These are phyloP conservation scores for Hymenoscyphus fructigenus DNA, from an alignment of 2,329 filamentous ascomycete species.

Conservation along the genomic window DNA sequence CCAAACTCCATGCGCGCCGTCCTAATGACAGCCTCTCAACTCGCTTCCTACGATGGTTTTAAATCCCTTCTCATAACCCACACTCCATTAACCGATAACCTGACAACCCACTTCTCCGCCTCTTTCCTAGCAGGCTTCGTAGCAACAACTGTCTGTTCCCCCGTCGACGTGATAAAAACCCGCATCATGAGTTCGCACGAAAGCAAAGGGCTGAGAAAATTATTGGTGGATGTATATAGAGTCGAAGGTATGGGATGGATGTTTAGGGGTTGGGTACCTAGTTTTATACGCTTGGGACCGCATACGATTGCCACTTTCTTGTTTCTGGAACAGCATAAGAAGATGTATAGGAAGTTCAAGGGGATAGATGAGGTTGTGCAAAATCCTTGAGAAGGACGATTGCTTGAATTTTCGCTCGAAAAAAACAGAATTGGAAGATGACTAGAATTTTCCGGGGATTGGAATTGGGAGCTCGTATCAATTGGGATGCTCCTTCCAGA, in stretches of 20 bases:
- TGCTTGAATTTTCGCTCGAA: too few relatives aligned
- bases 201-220: slow-evolving; percentile 51
- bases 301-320: slow-evolving; percentile 87
- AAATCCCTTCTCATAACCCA: slow-evolving; percentile 67
- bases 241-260: slow-evolving; percentile 77
- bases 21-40: slow-evolving; percentile 84
- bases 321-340: slow-evolving; percentile 85
- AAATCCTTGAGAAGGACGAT: slow-evolving; percentile 3
- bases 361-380: slow-evolving; percentile 29
- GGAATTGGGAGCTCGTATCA: too few relatives aligned
- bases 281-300: slow-evolving; percentile 64
- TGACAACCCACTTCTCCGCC: slow-evolving; percentile 76
- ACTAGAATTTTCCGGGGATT: too few relatives aligned
- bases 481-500: not conserved
- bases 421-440: too few relatives aligned
- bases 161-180: slow-evolving; percentile 88
- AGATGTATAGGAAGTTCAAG: slow-evolving; percentile 61
- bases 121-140: slow-evolving; percentile 78
- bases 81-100: slow-evolving; percentile 64
- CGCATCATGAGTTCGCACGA: slow-evolving; percentile 73
- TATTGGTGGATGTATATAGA: slow-evolving; percentile 66
- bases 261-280: slow-evolving; percentile 89
- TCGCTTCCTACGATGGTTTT: slow-evolving; percentile 82
- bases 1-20: slow-evolving; percentile 78
- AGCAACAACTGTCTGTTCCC: slow-evolving; percentile 80